Base-by-base conservation (phyloP, 768 basidiomycete genomes). In the Scleroderma bovista region DNA sequence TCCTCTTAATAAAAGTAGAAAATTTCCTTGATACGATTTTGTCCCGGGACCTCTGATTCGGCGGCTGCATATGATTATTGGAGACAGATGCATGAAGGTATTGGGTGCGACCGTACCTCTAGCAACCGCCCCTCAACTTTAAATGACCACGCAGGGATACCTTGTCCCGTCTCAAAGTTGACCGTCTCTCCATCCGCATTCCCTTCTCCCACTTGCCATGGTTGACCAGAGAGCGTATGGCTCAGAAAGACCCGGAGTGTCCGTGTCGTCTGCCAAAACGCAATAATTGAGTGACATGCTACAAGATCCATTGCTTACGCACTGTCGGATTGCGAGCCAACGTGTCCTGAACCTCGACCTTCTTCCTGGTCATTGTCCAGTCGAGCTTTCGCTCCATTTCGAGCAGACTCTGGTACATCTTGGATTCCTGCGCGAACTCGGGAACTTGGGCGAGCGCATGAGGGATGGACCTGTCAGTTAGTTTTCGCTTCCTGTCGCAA, bases 341-440 rank as follows among this genome's bases (percentile, higher is more conserved):
- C n/a, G 91, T 83, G 62, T 97, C 93, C 61, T 93, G 88, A 29
- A 97, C 83, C 63, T 97, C 93, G 10, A 86, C 86, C 57, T 78
- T 82, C 69, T 95, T 95, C 63, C 94, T 76, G 63, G 82, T 83
- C 75, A 94, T 86, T 3, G 92, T 94, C 94, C 94, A 96, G 67
- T 97, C 93, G 15, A 97, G 72, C 63, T 86, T 89, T 51, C 88
- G 79, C 64, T 96, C 93, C 82, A 90, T 90, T 56, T 88, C 85
- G 23, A 93, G 67, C 36, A 96, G 72, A 58, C 89, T 84, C 52
- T 84, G 81, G 67, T 95, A 96, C 79, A 94, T 89, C 51, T 72
- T 74, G 20, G 90, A 90, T 64, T 95, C 92, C 58, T 80, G 77
- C 2, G 85, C 79, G 60, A 90, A 89, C 44, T 84, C 81, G 16